These are phyloP conservation scores for Neopestalotiopsis clavispora DNA, from an alignment of 2,329 filamentous ascomycete species.

Conservation along the genomic window DNA sequence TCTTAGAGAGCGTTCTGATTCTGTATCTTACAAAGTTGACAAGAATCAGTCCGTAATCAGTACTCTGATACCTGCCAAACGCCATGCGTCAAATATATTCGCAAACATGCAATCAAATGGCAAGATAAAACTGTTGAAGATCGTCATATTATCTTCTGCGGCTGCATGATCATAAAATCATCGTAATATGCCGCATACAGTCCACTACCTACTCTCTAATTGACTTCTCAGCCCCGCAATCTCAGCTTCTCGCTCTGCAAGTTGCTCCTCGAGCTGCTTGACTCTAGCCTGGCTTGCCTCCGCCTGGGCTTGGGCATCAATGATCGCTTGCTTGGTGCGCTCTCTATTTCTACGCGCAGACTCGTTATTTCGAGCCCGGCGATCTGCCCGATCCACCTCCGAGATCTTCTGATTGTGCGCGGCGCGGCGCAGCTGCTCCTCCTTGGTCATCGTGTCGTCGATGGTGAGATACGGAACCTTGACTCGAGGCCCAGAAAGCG, in stretches of 20 bases:
- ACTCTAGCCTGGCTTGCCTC: background rate
- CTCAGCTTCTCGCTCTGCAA: background rate
- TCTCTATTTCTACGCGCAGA: background rate
- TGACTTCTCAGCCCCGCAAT: background rate
- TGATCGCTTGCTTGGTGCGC: background rate
- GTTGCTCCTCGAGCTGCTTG: background rate
- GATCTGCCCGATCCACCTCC: constrained; percentile 6
- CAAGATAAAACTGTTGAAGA: no score
- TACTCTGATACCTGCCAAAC: no score
- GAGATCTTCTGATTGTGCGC: constrained; percentile 13
- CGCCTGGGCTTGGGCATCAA: background rate
- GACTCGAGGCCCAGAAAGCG: background rate
- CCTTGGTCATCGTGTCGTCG: constrained; percentile 9
- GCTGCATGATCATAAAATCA: no score
- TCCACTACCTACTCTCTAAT: background rate
- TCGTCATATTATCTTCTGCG: no score
- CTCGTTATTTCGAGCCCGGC: constrained; percentile 10
- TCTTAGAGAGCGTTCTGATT: no score
- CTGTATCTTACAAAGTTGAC: no score
- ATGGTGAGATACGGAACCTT: constrained; percentile 5
- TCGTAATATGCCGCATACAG: no score
- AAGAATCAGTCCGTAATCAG: no score
- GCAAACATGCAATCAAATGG: no score
- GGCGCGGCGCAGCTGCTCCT: constrained; percentile 7
- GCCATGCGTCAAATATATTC: no score